Conservation (phyloP, 2,329 filamentous ascomycete genomes). For the Fusarium chuoi region DNA sequence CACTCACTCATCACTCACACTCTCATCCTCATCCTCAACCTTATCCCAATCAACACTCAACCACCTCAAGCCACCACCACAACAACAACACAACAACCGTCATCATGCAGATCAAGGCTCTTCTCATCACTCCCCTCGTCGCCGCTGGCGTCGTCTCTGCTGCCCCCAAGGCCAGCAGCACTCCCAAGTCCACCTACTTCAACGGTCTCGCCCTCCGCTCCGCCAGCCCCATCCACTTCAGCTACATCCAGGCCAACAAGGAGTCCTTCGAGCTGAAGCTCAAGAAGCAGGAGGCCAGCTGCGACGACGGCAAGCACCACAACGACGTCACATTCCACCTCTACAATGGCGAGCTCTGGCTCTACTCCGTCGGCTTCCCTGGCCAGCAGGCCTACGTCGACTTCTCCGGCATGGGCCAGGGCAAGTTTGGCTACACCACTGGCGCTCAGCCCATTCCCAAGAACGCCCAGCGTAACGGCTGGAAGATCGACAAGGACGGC, state of each 20-base stretch:
- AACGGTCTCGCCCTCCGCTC: slow-evolving; percentile 61
- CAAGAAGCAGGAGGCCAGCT: slow-evolving; percentile 59
- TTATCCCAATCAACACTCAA: neutral
- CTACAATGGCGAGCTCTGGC: slow-evolving; percentile 55
- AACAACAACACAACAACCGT: neutral
- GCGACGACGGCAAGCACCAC: slow-evolving; percentile 45
- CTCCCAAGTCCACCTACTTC: slow-evolving; percentile 53
- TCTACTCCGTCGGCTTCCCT: slow-evolving; percentile 53
- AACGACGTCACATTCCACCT: slow-evolving; percentile 62
- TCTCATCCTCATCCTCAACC: neutral
- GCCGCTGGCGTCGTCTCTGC: slow-evolving; percentile 44
- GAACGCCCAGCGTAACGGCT: slow-evolving; percentile 60
- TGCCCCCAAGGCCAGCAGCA: slow-evolving; percentile 31
- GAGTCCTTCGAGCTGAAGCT: slow-evolving; percentile 58
- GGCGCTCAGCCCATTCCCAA: slow-evolving; percentile 51
- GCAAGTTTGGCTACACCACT: slow-evolving; percentile 63
- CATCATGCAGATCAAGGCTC: slow-evolving; percentile 46
- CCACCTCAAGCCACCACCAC: neutral
- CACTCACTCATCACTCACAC: slow-evolving; percentile 15
- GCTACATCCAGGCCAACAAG: slow-evolving; percentile 55
- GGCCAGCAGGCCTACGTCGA: slow-evolving; percentile 64
- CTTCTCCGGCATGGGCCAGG: slow-evolving; percentile 68
- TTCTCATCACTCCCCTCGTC: slow-evolving; percentile 41
- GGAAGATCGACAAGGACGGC: slow-evolving; percentile 54
- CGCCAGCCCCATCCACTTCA: slow-evolving; percentile 60